Base-by-base conservation (phyloP, 2,329 filamentous ascomycete species). In the Diatrype stigma region DNA sequence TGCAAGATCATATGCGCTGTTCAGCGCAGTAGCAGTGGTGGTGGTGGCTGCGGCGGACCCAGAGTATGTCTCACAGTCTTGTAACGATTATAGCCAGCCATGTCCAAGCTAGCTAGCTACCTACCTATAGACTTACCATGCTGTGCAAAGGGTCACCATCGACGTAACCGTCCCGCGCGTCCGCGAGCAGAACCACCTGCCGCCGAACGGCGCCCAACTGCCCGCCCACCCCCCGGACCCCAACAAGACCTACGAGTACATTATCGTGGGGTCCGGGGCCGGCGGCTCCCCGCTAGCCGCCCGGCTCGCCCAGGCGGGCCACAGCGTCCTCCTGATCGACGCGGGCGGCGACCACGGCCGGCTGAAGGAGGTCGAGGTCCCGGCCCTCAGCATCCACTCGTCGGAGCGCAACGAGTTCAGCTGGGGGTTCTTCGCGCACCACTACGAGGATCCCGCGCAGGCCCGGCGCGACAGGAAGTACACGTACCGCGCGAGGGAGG, bases 361-460 rank as follows among this genome's bases (percentile, higher is more conserved):
- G 45, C 65, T 66, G 34, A 64, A 70, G 52, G 75, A 80, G 59
- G 76, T 80, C 55, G 73, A 77, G 10, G 73, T 83, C 5, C 81
- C 82, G 6, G 75, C 79, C 2, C 74, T 80, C 59, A 74, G 76
- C 21, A 73, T 74, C 45, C 71, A 74, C 19, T 73, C 77, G 2
- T 81, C 78, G 11, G 79, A 85, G 59, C 78, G 84, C 53, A 71
- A 72, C 22, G 72, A 74, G 17, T 73, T 83, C 57, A 69, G 73
- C 44, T 87, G 83, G 83, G 78, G 84, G 63, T 86, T 80, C 67
- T 86, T 79, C 56, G 79, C 84, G n/a, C 74, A 75, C 44, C 82
- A 86, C 63, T 85, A 84, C 60, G 70, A 73, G 8, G 74, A 85
- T 53, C 67, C 79, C 42, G 64, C 67, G 21, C 72, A 77, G 35